Evolutionary conservation across 768 basidiomycete genomes (phyloP), one percentile per base, ranked within the genome.

Genomic region (Hebeloma cylindrosporum): DNA sequence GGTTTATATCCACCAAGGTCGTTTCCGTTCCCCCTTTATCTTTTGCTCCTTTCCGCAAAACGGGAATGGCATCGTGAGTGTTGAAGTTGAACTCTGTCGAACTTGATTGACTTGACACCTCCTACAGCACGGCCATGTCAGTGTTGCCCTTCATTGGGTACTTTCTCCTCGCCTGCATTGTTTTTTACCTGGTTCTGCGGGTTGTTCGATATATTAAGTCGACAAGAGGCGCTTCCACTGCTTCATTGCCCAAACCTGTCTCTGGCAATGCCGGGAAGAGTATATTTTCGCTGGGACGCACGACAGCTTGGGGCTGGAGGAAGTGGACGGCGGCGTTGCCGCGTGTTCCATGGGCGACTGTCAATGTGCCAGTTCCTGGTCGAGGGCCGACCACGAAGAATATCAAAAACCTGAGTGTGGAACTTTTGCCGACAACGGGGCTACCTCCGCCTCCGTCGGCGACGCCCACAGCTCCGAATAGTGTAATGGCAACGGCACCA

Each of bases 401-500:
- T 20, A 23, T 28, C n/a, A 57, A 51, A 42, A 48, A 48, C 28
- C 43, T 52, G 22, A 47, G 45, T 26, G 43, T 60, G 14, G 58
- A 55, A 27, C 33, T 60, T 7, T 34, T 60, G 13, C 58, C 58
- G 6, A 60, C 56, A 3, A 57, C 55, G 17, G 58, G 48, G 6
- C 40, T 53, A 2, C 55, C 56, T 5, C 58, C 58, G 7, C 52
- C 51, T 4, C 58, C 55, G 4, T 46, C 48, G 7, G 40, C 50
- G 3, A 32, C 50, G 4, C 53, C 55, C 11, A 52, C 38, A 4
- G 36, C 56, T 16, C 16, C 40, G 16, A 34, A 28, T 7, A 23
- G 44, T 14, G 43, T 39, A n/a, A 13, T 32, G 22, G 30, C 36
- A 14, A 43, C 43, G 10, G 23, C 31, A 20, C 53, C 48, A 16